Conservation (phyloP, 257 asterid genomes). For the Primulina huaijiensis region DNA sequence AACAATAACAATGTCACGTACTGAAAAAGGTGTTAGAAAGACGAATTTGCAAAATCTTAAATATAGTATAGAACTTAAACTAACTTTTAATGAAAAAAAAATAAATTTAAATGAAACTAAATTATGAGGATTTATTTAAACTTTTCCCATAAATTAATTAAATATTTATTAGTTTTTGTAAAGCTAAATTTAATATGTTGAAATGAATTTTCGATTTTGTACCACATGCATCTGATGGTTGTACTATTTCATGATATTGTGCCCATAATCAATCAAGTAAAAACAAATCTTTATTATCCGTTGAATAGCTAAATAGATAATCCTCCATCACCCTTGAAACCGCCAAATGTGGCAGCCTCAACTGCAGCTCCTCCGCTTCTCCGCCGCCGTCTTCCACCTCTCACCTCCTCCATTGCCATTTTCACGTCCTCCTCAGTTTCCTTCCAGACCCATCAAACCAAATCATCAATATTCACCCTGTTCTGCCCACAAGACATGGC, state of each 20-base stretch:
- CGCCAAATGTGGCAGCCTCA: conserved; percentile 27
- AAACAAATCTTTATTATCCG: neutral
- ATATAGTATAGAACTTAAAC: no score
- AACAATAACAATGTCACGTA: no score
- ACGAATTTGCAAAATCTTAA: no score
- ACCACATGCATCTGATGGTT: neutral
- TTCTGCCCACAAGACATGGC: conserved; percentile 32
- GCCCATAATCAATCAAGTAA: neutral
- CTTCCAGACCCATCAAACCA: conserved; percentile 4
- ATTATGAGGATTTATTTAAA: no score
- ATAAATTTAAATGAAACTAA: no score
- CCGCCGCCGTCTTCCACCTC: conserved; percentile 30
- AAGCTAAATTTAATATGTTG: no score
- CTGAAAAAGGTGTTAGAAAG: no score
- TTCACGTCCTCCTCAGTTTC: conserved; percentile 16
- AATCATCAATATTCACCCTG: conserved; percentile 15
- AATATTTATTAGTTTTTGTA: no score
- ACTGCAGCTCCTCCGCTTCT: conserved; percentile 32
- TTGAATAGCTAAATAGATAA: neutral
- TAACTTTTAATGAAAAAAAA: no score
- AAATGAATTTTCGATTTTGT: neutral
- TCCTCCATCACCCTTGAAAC: neutral
- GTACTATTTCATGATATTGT: neutral
- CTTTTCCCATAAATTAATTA: no score
- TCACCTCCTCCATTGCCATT: conserved; percentile 24